Evolutionary conservation across 2,329 filamentous ascomycete species (phyloP).

Genomic region (Colletotrichum brevisporum): DNA sequence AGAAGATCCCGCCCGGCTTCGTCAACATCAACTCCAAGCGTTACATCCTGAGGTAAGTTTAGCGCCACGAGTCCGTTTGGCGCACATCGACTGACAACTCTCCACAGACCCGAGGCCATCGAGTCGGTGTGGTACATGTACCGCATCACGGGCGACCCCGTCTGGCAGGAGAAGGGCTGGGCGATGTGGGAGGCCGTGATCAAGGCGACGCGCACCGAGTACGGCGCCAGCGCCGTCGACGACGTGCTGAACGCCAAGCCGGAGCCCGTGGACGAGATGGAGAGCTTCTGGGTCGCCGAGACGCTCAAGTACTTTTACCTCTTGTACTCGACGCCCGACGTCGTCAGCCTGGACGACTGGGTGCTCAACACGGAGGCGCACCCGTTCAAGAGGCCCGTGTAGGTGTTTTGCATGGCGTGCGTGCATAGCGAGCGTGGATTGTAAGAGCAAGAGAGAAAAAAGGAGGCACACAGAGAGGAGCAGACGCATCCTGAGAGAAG

Average conservation of each 20-base stretch:
- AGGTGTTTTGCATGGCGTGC: slow-evolving; percentile 9
- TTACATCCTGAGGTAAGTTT: slow-evolving; percentile 74
- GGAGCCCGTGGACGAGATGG: slow-evolving; percentile 74
- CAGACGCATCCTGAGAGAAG: too few relatives aligned
- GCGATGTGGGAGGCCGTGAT: slow-evolving; percentile 84
- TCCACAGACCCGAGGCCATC: slow-evolving; percentile 82
- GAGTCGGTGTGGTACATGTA: slow-evolving; percentile 93
- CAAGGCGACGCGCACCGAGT: slow-evolving; percentile 73
- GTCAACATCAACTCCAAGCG: slow-evolving; percentile 57
- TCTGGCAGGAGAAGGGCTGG: slow-evolving; percentile 88
- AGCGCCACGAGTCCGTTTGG: slow-evolving; percentile 1
- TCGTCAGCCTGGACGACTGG: slow-evolving; percentile 78
- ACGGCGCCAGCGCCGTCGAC: slow-evolving; percentile 78
- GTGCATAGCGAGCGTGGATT: neutral
- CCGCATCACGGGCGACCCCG: slow-evolving; percentile 84
- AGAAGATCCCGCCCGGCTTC: slow-evolving; percentile 66
- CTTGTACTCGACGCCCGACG: slow-evolving; percentile 77
- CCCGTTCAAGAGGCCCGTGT: slow-evolving; percentile 65
- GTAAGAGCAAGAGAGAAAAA: neutral
- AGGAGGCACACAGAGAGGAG: neutral
- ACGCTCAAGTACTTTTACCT: slow-evolving; percentile 95
- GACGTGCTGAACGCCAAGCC: slow-evolving; percentile 68
- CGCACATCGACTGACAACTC: slow-evolving; percentile 31
- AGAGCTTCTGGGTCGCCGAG: slow-evolving; percentile 93
- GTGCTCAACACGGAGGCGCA: slow-evolving; percentile 77